Base-by-base conservation (phyloP, 768 basidiomycete genomes). In the Jaapia argillacea region DNA sequence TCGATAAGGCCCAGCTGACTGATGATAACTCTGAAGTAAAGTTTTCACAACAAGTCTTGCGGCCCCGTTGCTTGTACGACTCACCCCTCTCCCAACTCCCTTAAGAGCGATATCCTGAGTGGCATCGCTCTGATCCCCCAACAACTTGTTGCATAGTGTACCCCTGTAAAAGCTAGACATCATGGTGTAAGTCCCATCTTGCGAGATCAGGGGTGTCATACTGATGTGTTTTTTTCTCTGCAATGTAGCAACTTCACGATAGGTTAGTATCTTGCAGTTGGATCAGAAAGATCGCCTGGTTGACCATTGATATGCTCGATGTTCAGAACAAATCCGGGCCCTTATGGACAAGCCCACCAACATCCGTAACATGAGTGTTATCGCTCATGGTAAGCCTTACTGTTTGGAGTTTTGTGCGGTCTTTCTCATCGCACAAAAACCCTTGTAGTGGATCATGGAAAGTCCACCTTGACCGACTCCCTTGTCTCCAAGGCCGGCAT, bases 401-500 rank as follows among this genome's bases (percentile, higher is more conserved):
- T 46, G 36, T 35, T 47, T 37, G 14, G 42, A 38, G 53, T 47
- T n/a, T 44, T 24, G n/a, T n/a, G 26, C 37, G 51, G 53, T 55
- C 40, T 25, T 55, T 51, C 53, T 47, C 26, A 42, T 25, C 40
- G 42, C 12, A 40, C 5, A 45, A 13, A 18, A 7, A 45, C 31
- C 10, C n/a, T n/a, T 35, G 33, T 31, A 90, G 96, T 99, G 78
- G 96, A 99, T 69, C 96, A 99, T 72, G 96, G 96, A 71, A 99
- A 99, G 70, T 99, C 96, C 45, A 99, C 96, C 56, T 81, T 99
- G 54, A 97, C 96, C 54, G 96, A 99, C 67, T 97, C 94, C 33
- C 75, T 99, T 36, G 93, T 99, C 61, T 93, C 94, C 51, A 98
- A 98, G 74, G 96, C 96, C 50, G 96, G 96, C 77, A 99, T 99